A percentile compares a stretch with the other conserved stretches of the same genome.
phyloP scores from a whole-genome alignment of 495 filamentous ascomycete genomes.

The Aspergillus steynii region DNA sequence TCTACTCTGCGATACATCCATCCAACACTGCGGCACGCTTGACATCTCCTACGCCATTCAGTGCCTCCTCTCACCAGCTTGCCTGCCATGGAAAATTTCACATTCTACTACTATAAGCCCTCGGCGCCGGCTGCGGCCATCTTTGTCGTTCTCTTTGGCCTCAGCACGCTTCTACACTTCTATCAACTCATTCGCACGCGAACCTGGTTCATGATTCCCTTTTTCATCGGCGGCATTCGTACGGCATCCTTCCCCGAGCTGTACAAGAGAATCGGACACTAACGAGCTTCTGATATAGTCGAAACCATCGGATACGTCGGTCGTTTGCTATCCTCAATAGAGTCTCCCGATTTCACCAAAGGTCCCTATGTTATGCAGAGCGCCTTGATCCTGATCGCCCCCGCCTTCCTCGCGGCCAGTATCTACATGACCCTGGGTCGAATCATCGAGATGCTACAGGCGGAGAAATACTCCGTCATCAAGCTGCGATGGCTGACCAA shows the following conservation, averaged over 20 bases:
- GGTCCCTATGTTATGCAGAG: constrained; percentile 52
- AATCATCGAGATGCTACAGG: constrained; percentile 46
- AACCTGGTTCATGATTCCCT: constrained; percentile 57
- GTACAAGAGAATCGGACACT: background rate
- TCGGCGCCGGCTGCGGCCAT: constrained; percentile 50
- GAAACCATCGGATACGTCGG: constrained; percentile 45
- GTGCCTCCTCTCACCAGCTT: too few relatives aligned
- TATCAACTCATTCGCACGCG: constrained; percentile 45
- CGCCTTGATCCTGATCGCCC: constrained; percentile 52
- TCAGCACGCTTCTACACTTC: constrained; percentile 41
- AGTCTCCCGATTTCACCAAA: constrained; percentile 29
- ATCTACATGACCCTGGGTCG: constrained; percentile 59
- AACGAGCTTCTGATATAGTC: constrained; percentile 16
- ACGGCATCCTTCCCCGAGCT: constrained; percentile 19
- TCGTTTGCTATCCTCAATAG: constrained; percentile 32
- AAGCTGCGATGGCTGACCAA: constrained; percentile 47
- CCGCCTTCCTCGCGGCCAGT: constrained; percentile 53
- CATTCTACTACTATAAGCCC: constrained; percentile 48
- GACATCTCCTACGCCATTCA: too few relatives aligned
- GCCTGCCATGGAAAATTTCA: constrained; percentile 17
- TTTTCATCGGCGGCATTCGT: constrained; percentile 55
- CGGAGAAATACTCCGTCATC: constrained; percentile 41
- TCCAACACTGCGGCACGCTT: too few relatives aligned
- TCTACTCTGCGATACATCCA: too few relatives aligned
- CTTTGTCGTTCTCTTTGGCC: constrained; percentile 50